Evolutionary conservation across 306 rosid species (phyloP), one percentile per base, ranked within the genome.

Genomic region (Quercus variabilis): DNA sequence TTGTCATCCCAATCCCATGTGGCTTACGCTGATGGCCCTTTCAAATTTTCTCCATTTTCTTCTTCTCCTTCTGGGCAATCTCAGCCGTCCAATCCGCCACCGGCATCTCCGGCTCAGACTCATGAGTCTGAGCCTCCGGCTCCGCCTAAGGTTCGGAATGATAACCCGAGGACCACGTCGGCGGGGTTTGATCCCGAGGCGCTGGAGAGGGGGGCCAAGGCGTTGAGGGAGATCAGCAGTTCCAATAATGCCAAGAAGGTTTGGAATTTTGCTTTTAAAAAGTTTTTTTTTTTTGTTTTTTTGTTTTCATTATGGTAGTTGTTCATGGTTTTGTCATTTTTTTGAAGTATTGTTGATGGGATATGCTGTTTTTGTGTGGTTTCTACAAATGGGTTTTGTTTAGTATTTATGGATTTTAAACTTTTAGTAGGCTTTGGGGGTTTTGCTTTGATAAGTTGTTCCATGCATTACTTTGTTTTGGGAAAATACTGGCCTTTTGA

Each of bases 131-230:
- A 77, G 62, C 38, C 82, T 0, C 12, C 86, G 13, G 54, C 91
- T 31, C 68, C 82, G 5, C 86, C 93, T 0, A 91, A 87, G 85
- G 85, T 64, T 49, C 96, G 94, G 55, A 95, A 95, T 80, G 92
- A 95, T 76, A 71, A 91, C 13, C 99, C 98, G 0, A 93, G 98
- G 79, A 93, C 92, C 0, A 49, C 93, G 3, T 86, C 99, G n/a
- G 87, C 94, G 2, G 99, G 99, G 1, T 95, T 95, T 84, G 99
- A 95, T 84, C 97, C 98, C 0, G 94, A 88, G 74, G 86, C 99
- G 0, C 81, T 95, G 74, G 98, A 91, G 82, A 85, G 91, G 46
- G 99, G 96, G 0, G 99, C 89, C 46, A 79, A 88, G 79, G 89
- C 86, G 49, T 83, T 93, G 74, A 79, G 1, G 51, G 85, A 89